Percentiles rank a stretch among this genome's conserved stretches.
phyloP scores from a whole-genome alignment of 805 yeast genomes.

The Nakazawaea wickerhamii region DNA sequence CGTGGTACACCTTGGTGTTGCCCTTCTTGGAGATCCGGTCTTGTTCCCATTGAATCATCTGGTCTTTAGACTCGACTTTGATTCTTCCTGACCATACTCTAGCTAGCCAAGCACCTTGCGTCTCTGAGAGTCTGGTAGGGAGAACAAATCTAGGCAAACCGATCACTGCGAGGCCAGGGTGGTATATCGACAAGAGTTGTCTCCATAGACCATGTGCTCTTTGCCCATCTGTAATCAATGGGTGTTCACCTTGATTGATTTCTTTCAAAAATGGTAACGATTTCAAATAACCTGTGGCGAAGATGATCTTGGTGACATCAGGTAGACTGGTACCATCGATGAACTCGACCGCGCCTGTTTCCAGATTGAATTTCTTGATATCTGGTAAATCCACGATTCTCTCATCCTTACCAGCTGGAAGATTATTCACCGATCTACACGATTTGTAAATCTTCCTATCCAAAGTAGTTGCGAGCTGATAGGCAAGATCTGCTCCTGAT shows the following conservation, averaged over 20 bases:
- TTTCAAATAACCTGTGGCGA: constrained; percentile 68
- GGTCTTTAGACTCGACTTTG: constrained; percentile 38
- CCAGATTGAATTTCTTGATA: constrained; percentile 32
- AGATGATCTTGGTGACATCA: constrained; percentile 51
- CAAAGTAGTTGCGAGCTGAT: constrained; percentile 45
- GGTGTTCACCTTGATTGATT: constrained; percentile 20
- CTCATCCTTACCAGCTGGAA: constrained; percentile 40
- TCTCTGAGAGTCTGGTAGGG: constrained; percentile 55
- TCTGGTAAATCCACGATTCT: constrained; percentile 39
- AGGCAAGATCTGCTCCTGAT: constrained; percentile 66
- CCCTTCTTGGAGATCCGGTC: constrained; percentile 39
- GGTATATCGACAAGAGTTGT: constrained; percentile 51
- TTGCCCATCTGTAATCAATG: constrained; percentile 39
- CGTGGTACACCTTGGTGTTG: constrained; percentile 44
- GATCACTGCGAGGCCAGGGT: constrained; percentile 61
- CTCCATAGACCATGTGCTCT: constrained; percentile 50
- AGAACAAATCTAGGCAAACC: constrained; percentile 58
- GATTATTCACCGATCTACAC: constrained; percentile 36
- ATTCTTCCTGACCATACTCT: constrained; percentile 56
- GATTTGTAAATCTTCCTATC: constrained; percentile 42
- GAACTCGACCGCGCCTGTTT: constrained; percentile 34
- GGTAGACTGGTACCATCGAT: constrained; percentile 40
- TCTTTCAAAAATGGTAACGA: constrained; percentile 51
- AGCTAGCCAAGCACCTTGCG: constrained; percentile 62
- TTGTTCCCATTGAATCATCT: constrained; percentile 40